phyloP scores from a whole-genome alignment of 441 rosid genomes.

The Raphanus hybrid region DNA sequence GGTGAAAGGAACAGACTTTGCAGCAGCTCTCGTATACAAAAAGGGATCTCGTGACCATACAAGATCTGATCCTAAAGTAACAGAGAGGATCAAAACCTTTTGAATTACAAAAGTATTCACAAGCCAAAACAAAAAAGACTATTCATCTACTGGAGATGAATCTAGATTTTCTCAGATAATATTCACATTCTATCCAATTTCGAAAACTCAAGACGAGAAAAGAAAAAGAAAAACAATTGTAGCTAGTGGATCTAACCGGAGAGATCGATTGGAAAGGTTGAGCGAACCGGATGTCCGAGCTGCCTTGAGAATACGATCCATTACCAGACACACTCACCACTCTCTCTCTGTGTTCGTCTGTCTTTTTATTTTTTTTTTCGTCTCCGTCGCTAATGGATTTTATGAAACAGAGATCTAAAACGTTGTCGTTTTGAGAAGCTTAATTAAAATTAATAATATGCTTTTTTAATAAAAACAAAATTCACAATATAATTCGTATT shows the following conservation, averaged over 20 bases:
- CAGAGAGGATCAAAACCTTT: constrained; percentile 6
- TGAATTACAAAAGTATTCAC: not conserved
- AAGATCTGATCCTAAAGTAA: not conserved
- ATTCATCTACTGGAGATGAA: no score
- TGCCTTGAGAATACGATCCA: constrained; percentile 87
- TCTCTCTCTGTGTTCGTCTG: not conserved
- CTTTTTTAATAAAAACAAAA: no score
- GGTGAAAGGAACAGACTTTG: no score
- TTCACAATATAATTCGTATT: not conserved
- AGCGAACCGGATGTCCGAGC: constrained; percentile 92
- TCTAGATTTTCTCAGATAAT: no score
- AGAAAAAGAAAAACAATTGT: not conserved
- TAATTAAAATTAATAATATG: not conserved
- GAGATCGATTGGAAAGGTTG: constrained; percentile 90
- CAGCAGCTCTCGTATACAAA: no score
- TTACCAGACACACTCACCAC: constrained; percentile 20
- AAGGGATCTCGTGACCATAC: constrained; percentile 18
- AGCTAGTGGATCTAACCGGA: constrained; percentile 51
- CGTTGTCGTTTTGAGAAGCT: not conserved
- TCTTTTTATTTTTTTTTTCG: constrained; percentile 9
- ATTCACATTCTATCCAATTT: no score
- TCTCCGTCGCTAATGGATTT: constrained; percentile 12
- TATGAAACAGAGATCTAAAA: not conserved
- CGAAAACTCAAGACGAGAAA: no score
- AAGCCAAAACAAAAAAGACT: no score